Percentiles rank a stretch among this genome's conserved stretches.
Conservation (phyloP, 768 basidiomycete species). For the Leucocoprinus birnbaumii region DNA sequence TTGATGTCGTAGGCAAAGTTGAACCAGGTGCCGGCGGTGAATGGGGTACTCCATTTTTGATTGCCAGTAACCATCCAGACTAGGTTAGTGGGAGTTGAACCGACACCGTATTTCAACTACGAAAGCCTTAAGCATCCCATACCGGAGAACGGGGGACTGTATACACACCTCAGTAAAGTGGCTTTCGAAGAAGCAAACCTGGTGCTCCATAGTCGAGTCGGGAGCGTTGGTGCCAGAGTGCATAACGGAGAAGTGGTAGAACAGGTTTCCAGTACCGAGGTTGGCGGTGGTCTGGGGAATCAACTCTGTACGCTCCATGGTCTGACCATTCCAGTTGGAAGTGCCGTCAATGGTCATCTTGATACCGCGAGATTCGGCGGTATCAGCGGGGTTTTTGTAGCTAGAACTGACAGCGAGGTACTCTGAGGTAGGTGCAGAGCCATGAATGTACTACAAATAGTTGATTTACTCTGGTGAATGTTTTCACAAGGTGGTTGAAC, state of each 20-base stretch:
- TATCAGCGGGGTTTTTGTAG: slow-evolving; percentile 60
- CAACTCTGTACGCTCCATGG: slow-evolving; percentile 41
- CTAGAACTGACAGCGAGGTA: slow-evolving; percentile 48
- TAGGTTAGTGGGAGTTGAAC: slow-evolving; percentile 43
- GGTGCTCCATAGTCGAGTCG: slow-evolving; percentile 53
- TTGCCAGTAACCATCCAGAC: slow-evolving; percentile 48
- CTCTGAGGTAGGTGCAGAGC: slow-evolving; percentile 43
- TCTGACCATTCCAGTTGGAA: slow-evolving; percentile 52
- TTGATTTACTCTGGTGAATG: not conserved
- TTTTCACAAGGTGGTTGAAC: not conserved
- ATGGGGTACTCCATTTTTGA: slow-evolving; percentile 48
- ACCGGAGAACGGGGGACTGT: not conserved
- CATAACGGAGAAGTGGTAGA: slow-evolving; percentile 62
- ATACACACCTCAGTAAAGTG: slow-evolving; percentile 56
- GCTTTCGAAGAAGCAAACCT: slow-evolving; percentile 61
- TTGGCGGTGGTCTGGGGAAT: slow-evolving; percentile 47
- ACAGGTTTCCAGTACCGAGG: slow-evolving; percentile 54
- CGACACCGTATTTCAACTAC: slow-evolving; percentile 57
- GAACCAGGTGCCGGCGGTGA: slow-evolving; percentile 53
- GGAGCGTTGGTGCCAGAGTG: slow-evolving; percentile 46
- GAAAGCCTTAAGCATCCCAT: slow-evolving; percentile 8
- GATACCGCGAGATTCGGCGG: slow-evolving; percentile 46
- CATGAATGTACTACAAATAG: slow-evolving; percentile 48
- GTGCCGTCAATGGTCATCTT: slow-evolving; percentile 53
- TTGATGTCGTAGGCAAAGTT: slow-evolving; percentile 69